Percentiles rank a stretch among this genome's conserved stretches.
Conservation (phyloP, 1,284 basidiomycete species). For the Pseudozyma tsukubaensis region DNA sequence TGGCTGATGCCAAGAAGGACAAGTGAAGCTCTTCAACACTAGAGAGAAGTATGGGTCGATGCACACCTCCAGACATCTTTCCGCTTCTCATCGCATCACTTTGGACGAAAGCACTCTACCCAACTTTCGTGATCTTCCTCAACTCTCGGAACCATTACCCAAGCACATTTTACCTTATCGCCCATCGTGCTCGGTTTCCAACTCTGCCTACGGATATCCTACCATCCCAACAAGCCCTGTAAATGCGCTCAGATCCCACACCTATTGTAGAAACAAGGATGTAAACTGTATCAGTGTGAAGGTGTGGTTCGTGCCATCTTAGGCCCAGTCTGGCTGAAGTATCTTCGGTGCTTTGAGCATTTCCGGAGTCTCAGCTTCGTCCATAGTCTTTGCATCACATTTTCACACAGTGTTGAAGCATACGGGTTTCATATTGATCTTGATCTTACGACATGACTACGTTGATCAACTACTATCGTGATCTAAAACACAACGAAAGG, state of each 20-base stretch:
- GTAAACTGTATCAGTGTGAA: too few species aligned
- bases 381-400: too few species aligned
- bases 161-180: neutral
- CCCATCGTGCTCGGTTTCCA: neutral
- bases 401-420: too few species aligned
- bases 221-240: too few species aligned
- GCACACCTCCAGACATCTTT: neutral
- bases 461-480: neutral
- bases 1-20: conserved; percentile 42
- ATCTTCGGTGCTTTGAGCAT: too few species aligned
- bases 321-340: too few species aligned
- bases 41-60: too few species aligned
- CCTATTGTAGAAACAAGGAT: too few species aligned
- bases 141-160: neutral
- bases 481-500: conserved; percentile 5
- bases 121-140: too few species aligned
- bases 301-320: too few species aligned
- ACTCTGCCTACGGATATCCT: neutral
- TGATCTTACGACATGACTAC: neutral
- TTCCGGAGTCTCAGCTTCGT: too few species aligned
- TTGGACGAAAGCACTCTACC: neutral
- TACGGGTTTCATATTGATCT: neutral
- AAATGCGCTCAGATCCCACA: too few species aligned
- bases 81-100: neutral
- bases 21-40: conserved; percentile 11